phyloP scores from a whole-genome alignment of 2,329 filamentous ascomycete genomes.

The Neofusicoccum ribis region DNA sequence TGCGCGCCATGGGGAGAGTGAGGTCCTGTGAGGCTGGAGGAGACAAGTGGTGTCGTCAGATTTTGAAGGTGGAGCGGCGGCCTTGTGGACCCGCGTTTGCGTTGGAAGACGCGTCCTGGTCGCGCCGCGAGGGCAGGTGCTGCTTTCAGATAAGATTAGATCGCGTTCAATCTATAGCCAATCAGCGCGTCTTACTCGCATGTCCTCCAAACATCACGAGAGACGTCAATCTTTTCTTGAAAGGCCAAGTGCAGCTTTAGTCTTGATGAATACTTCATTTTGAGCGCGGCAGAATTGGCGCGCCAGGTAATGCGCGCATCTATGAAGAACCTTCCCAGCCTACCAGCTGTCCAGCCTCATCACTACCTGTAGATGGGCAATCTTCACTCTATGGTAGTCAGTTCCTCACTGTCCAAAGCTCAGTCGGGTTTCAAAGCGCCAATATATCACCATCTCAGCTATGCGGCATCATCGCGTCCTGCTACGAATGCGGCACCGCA shows the following conservation, averaged over 20 bases:
- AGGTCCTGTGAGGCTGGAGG: not conserved
- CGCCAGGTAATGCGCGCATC: too few relatives aligned
- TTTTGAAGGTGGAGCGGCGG: not conserved
- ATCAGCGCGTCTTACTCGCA: not conserved
- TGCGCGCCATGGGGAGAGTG: conserved; percentile 3
- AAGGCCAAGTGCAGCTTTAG: too few relatives aligned
- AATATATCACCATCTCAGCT: not conserved
- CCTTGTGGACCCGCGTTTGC: not conserved
- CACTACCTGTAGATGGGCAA: too few relatives aligned
- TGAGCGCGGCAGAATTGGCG: too few relatives aligned
- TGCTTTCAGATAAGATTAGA: conserved; percentile 15
- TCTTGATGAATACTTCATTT: too few relatives aligned
- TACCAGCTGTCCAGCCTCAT: too few relatives aligned
- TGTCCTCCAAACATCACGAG: not conserved
- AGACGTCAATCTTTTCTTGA: too few relatives aligned
- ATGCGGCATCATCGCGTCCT: not conserved
- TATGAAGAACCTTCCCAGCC: too few relatives aligned
- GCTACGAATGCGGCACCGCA: not conserved
- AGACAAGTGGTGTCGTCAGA: not conserved
- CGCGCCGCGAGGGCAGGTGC: conserved; percentile 6
- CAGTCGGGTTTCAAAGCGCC: too few relatives aligned
- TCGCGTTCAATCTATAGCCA: not conserved
- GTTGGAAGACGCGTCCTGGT: conserved; percentile 11
- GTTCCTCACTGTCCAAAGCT: too few relatives aligned
- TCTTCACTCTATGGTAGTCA: too few relatives aligned